phyloP scores from a whole-genome alignment of 768 basidiomycete genomes.

The Agaricus subrufescens region DNA sequence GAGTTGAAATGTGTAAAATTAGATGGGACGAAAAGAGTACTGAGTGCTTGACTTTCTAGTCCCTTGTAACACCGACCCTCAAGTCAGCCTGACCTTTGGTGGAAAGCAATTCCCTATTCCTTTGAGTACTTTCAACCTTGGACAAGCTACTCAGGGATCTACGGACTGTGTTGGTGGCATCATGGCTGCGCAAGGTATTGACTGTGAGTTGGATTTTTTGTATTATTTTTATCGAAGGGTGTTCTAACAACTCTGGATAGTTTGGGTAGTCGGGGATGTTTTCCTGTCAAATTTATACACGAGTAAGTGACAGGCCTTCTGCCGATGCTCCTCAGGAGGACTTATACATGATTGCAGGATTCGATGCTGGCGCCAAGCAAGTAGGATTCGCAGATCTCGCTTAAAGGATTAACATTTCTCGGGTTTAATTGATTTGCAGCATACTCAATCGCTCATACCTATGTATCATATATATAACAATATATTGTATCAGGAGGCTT shows the following conservation, averaged over 20 bases:
- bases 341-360: slow-evolving; percentile 17
- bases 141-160: slow-evolving; percentile 44
- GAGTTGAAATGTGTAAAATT: background rate
- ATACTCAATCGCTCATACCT: background rate
- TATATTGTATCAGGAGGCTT: background rate
- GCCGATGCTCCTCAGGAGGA: background rate
- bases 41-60: slow-evolving; percentile 13
- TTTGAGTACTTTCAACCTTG: slow-evolving; percentile 35
- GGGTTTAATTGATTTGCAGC: background rate
- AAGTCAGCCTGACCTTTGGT: slow-evolving; percentile 33
- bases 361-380: slow-evolving; percentile 31
- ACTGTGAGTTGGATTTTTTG: background rate
- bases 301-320: slow-evolving; percentile 9
- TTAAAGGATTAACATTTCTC: slow-evolving; percentile 13
- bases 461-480: background rate
- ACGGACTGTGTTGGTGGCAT: slow-evolving; percentile 46
- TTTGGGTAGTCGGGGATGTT: slow-evolving; percentile 37
- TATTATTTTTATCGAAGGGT: no score
- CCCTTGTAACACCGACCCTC: slow-evolving; percentile 22
- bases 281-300: slow-evolving; percentile 46
- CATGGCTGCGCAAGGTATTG: slow-evolving; percentile 1
- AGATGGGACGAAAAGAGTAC: background rate
- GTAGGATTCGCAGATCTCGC: slow-evolving; percentile 43
- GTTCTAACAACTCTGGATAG: slow-evolving; percentile 7
- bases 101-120: slow-evolving; percentile 38